Evolutionary conservation across 306 rosid species (phyloP), one percentile per base, ranked within the genome.

Genomic region (Pachyrhizus erosus): DNA sequence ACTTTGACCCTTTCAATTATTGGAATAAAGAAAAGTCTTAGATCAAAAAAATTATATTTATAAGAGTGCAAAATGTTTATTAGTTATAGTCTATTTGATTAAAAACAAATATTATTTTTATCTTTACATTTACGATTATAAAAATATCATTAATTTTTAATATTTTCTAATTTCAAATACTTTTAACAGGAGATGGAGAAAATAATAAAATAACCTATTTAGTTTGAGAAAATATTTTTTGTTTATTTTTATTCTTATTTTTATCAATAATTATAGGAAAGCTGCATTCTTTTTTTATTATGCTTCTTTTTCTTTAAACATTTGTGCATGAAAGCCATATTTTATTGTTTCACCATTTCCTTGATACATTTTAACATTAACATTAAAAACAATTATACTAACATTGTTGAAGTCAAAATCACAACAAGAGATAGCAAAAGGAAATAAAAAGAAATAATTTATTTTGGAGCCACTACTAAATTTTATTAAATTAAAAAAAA

Each of bases 1-100:
- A 8, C 5, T 66, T 78, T 78, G 82, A 52, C 76, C n/a, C 1
- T 31, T 78, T 78, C 66, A 31, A 29, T 49, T 14, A 43, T 12
- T 20, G 9, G n/a, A 78, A 8, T 4, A 4, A 3, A 7, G 24
- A 49, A 62, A 76, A 27, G 0, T 10, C 20, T 34, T 9, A 3
- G 14, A 4, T 29, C 20, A 7, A 5, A n/a, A n/a, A n/a, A 1
- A 7, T 34, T n/a, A 2, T 33, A 17, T 37, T 17, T 33, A 33
- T 14, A 33, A 64, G 2, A 31, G 13, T 17, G 1, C 18, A 15
- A 62, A 29, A 29, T 14, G 2, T 17, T 29, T 65, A 6, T 14
- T 29, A 14, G 3, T 27, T 61, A 61, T 11, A 31, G 5, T 29
- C 26, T 4, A 1, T 60, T 60, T 27, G 2, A 60, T 31, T 14